A percentile compares a stretch with the other conserved stretches of the same genome.
Evolutionary conservation across 2,329 filamentous ascomycete genomes (phyloP).

Genomic region (Massarina eburnea): DNA sequence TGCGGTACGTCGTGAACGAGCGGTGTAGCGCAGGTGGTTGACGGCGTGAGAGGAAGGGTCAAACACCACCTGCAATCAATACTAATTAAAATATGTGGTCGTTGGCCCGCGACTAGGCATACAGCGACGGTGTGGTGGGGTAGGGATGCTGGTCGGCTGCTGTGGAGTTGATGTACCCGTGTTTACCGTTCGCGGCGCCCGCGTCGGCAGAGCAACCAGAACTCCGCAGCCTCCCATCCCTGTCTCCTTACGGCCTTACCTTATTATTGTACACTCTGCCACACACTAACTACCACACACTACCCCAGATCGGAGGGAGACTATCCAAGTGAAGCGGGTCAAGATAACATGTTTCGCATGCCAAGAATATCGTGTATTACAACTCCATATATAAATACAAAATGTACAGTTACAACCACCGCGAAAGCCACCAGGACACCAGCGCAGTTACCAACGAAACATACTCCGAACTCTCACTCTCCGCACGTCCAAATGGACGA

Average conservation of each 20-base stretch:
- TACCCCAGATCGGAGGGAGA: too few relatives aligned
- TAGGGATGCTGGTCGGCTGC: conserved; percentile 3
- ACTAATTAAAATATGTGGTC: conserved; percentile 14
- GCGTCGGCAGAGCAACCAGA: not conserved
- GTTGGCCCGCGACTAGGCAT: conserved; percentile 23
- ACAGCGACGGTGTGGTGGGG: conserved; percentile 16
- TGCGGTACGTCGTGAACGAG: conserved; percentile 26
- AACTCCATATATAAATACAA: too few relatives aligned
- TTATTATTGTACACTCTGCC: too few relatives aligned
- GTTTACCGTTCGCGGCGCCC: not conserved
- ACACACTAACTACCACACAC: too few relatives aligned
- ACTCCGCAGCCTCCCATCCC: not conserved
- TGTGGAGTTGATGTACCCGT: not conserved
- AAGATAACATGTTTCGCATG: too few relatives aligned
- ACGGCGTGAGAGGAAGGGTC: not conserved
- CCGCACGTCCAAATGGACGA: too few relatives aligned
- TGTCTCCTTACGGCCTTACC: not conserved
- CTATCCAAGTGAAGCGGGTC: too few relatives aligned
- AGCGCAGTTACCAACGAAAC: too few relatives aligned
- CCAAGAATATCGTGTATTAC: too few relatives aligned
- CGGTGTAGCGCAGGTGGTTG: conserved; percentile 11
- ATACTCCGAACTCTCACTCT: too few relatives aligned
- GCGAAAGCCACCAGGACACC: too few relatives aligned
- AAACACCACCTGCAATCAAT: conserved; percentile 16
- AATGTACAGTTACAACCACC: too few relatives aligned